Conservation (phyloP, 2,329 filamentous ascomycete genomes). For the Clarireedia paspali region DNA sequence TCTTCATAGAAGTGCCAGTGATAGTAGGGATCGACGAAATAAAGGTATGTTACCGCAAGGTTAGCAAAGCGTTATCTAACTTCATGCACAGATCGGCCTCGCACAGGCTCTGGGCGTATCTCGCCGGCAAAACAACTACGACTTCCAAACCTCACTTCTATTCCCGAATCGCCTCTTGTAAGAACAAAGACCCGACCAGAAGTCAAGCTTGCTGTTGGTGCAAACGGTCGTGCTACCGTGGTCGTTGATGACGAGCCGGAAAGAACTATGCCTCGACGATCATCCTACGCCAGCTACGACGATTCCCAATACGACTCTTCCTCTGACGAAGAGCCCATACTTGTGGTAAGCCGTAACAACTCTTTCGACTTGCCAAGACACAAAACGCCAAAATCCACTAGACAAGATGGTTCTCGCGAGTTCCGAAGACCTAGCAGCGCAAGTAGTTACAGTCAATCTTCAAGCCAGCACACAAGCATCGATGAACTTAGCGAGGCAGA, state of each 20-base stretch:
- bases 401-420: constrained; percentile 20
- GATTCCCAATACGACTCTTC: constrained; percentile 44
- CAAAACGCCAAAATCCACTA: constrained; percentile 16
- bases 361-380: constrained; percentile 38
- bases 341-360: constrained; percentile 52
- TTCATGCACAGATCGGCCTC: constrained; percentile 13
- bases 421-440: constrained; percentile 18
- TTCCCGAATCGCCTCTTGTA: constrained; percentile 41
- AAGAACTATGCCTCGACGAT: constrained; percentile 14
- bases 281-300: constrained; percentile 30
- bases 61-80: constrained; percentile 11
- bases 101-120: constrained; percentile 21
- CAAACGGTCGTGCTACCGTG: constrained; percentile 42
- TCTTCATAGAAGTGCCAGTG: constrained; percentile 25
- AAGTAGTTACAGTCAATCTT: constrained; percentile 25
- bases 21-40: constrained; percentile 20
- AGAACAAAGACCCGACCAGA: constrained; percentile 40
- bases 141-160: constrained; percentile 46
- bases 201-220: constrained; percentile 56
- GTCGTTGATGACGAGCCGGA: constrained; percentile 19
- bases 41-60: constrained; percentile 15
- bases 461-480: constrained; percentile 22
- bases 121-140: constrained; percentile 45
- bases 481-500: constrained; percentile 49
- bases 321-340: constrained; percentile 56